These are phyloP conservation scores for Microbotryum lychnidis-dioicae DNA, from an alignment of 1,284 basidiomycete species.

Conservation along the genomic window DNA sequence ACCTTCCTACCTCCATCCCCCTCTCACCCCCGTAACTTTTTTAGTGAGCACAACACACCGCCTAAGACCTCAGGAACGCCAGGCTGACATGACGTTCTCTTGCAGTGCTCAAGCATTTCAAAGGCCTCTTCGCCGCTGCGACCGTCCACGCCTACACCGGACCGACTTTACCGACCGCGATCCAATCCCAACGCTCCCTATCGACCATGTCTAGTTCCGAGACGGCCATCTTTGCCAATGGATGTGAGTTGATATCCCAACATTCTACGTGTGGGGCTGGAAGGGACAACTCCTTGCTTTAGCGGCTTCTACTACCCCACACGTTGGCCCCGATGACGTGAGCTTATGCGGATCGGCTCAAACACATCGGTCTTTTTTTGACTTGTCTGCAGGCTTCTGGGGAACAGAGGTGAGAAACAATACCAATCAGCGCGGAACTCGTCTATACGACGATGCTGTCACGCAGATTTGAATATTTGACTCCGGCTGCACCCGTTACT, in stretches of 20 bases:
- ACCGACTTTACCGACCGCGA: constrained; percentile 30
- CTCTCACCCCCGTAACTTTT: too few relatives aligned
- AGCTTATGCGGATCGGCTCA: not conserved
- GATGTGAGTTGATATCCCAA: constrained; percentile 11
- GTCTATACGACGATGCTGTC: too few relatives aligned
- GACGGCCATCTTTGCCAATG: constrained; percentile 32
- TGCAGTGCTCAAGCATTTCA: constrained; percentile 9
- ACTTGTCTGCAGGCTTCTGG: not conserved
- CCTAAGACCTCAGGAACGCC: too few relatives aligned
- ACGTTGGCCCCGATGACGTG: not conserved
- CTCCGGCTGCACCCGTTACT: too few relatives aligned
- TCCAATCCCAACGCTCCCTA: constrained; percentile 14
- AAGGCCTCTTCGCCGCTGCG: constrained; percentile 12
- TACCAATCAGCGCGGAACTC: too few relatives aligned
- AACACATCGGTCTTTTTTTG: not conserved
- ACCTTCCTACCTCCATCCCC: too few relatives aligned
- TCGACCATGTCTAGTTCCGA: constrained; percentile 10
- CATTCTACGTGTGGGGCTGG: too few relatives aligned
- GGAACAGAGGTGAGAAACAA: not conserved
- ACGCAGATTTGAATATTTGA: too few relatives aligned
- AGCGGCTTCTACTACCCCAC: too few relatives aligned
- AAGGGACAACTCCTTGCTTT: not conserved
- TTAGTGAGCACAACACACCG: too few relatives aligned
- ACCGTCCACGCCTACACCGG: constrained; percentile 24
- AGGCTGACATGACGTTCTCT: too few relatives aligned